Base-by-base conservation (phyloP, 176 grass and related monocot genomes). In the Miscanthus lutarioriparius region DNA sequence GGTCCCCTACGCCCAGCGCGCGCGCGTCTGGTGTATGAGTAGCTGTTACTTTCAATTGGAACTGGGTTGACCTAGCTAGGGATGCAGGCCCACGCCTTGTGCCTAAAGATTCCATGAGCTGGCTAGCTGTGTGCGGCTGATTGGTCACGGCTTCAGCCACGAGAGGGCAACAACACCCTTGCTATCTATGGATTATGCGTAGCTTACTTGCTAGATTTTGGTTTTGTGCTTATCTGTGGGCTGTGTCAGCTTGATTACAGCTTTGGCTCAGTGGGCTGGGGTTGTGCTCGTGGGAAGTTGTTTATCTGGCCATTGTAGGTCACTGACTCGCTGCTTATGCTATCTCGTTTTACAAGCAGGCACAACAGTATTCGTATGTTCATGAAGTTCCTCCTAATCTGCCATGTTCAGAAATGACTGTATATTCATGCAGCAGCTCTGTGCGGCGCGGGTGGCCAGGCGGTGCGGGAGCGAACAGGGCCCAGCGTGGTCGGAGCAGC, bases 261-360 rank as follows among this genome's bases (percentile, higher is more conserved):
- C 32, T 54, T 74, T 41, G 17, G 8, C 44, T 33, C 12, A 17
- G 58, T 40, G 39, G 28, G 17, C 37, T 4, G 10, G 33, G 58
- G 8, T 10, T 80, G 49, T 53, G n/a, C n/a, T n/a, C n/a, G 32
- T 0, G 48, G 51, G 4, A 25, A 38, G 10, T 37, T n/a, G 26
- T 49, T 49, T 74, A 6, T 76, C 49, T 1, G 2, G 74, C 0
- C 10, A 76, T 58, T 76, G 74, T 23, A 37, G 30, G 10, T 37
- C 19, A 54, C 9, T n/a, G n/a, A n/a, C n/a, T n/a, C n/a, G n/a
- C n/a, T 35, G 1, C 1, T 38, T 9, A 1, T 0, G 1, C 5
- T 6, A 17, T 49, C 7, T 69, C 22, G 17, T 7, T 25, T 70
- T 8, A 6, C 6, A 59, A 5, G 47, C 15, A 49, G 4, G 47